These are phyloP conservation scores for Ogataea nakhonphanomensis DNA, from an alignment of 805 yeast species.

Conservation along the genomic window DNA sequence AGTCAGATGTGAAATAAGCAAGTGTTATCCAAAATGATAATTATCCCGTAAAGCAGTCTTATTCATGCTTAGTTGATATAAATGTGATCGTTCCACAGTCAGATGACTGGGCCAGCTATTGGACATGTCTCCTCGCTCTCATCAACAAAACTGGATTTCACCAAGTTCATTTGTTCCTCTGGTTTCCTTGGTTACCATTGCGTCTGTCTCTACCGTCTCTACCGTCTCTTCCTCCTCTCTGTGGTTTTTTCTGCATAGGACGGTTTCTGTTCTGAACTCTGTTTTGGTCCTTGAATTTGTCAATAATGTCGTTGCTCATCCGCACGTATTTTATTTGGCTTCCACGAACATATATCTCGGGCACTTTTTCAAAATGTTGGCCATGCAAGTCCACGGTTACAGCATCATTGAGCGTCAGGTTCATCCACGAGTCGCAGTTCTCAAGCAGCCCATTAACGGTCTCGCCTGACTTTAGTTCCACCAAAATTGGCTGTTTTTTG, in stretches of 20 bases:
- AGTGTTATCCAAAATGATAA: no score
- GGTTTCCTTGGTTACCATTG: constrained; percentile 3
- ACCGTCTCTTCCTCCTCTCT: constrained; percentile 22
- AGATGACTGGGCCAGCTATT: no score
- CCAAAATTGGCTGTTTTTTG: constrained; percentile 80
- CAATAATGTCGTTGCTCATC: constrained; percentile 73
- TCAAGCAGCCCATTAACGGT: constrained; percentile 78
- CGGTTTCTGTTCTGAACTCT: constrained; percentile 34
- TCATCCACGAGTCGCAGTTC: constrained; percentile 96
- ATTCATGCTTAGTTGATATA: no score
- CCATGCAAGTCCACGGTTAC: constrained; percentile 63
- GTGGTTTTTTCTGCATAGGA: constrained; percentile 24
- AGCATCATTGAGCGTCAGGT: constrained; percentile 76
- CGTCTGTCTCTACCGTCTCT: constrained; percentile 7
- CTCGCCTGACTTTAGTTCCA: constrained; percentile 91
- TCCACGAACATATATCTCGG: constrained; percentile 81
- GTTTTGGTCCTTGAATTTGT: constrained; percentile 65
- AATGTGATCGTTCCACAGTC: no score
- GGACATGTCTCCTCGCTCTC: no score
- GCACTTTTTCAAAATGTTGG: constrained; percentile 56
- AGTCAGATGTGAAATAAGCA: no score
- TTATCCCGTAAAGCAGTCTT: no score
- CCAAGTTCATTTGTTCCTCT: no score
- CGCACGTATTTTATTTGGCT: constrained; percentile 75
- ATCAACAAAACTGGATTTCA: no score